Evolutionary conservation across 148 eudicot species (phyloP), one percentile per base, ranked within the genome.

Genomic region (Fallopia convolvulus): DNA sequence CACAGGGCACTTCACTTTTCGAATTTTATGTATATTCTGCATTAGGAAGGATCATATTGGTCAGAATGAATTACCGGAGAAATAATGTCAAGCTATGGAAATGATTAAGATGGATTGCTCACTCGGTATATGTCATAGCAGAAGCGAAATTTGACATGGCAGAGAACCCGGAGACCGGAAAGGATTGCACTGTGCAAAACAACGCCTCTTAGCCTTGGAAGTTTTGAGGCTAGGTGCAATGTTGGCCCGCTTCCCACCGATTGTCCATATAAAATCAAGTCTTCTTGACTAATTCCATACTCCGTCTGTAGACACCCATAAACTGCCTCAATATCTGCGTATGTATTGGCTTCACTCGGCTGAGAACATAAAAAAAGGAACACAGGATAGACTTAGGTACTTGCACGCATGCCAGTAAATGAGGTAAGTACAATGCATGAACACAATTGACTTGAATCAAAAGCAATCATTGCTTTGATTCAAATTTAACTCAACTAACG

Each of bases 231-330:
- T 70, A 96, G 82, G 81, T 96, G 99, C 71, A 96, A 79, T 14
- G 98, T 96, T 72, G 99, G 99, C 39, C 99, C 99, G 70, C 99
- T 96, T 81, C 99, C 99, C 61, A 96, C 99, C 3, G 99, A 96
- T 81, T 96, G 99, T 23, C 99, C 99, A 32, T 96, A 96, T 75
- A 96, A 82, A 81, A 96, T 93, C 70, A 96, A 75, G 81, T 96
- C 92, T 85, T 96, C 99, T 83, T 96, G 99, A 83, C 97, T 87
- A 36, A 88, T 80, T 55, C 99, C 99, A 58, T 93, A 96, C 78
- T 93, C 94, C 7, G 94, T 89, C 82, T 96, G 85, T 70, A 96
- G 97, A 82, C 99, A 96, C 82, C 89, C 94, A 36, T 96, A 96
- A 41, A 93, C 97, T 60, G 98, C 99, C 87, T 96, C 98, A 79